Evolutionary conservation across 2,329 filamentous ascomycete species (phyloP).

Genomic region (Elsinoe batatas): DNA sequence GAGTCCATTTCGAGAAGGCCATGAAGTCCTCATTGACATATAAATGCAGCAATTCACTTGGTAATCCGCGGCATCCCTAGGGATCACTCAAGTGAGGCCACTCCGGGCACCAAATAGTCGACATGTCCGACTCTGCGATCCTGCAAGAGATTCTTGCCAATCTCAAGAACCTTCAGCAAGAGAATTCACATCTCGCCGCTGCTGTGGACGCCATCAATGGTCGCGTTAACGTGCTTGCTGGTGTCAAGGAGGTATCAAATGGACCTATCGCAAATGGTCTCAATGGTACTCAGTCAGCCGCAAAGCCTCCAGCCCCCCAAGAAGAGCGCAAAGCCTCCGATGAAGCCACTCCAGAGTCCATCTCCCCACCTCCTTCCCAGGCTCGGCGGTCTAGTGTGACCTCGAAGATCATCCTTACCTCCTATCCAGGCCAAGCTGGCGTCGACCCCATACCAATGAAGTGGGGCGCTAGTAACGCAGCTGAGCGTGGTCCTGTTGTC

Average conservation of each 20-base stretch:
- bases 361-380: background rate
- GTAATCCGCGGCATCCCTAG: background rate
- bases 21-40: no score
- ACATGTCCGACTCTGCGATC: conserved; percentile 20
- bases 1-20: no score
- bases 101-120: background rate
- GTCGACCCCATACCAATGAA: conserved; percentile 83
- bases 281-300: background rate
- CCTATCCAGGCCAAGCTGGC: conserved; percentile 87
- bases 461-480: conserved; percentile 73
- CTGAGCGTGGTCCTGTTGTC: conserved; percentile 73
- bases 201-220: conserved; percentile 52
- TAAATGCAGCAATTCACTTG: no score
- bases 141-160: conserved; percentile 47
- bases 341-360: background rate
- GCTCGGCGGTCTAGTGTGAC: conserved; percentile 32
- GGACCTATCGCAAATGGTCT: conserved; percentile 32
- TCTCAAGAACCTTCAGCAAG: conserved; percentile 46
- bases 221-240: conserved; percentile 50
- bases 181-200: conserved; percentile 46
- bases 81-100: background rate
- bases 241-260: conserved; percentile 48
- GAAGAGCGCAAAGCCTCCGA: background rate
- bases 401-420: conserved; percentile 61
- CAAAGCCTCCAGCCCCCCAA: background rate